Conservation (phyloP, 225 moss, liverwort and hornwort genomes). For the Lunularia cruciata region DNA sequence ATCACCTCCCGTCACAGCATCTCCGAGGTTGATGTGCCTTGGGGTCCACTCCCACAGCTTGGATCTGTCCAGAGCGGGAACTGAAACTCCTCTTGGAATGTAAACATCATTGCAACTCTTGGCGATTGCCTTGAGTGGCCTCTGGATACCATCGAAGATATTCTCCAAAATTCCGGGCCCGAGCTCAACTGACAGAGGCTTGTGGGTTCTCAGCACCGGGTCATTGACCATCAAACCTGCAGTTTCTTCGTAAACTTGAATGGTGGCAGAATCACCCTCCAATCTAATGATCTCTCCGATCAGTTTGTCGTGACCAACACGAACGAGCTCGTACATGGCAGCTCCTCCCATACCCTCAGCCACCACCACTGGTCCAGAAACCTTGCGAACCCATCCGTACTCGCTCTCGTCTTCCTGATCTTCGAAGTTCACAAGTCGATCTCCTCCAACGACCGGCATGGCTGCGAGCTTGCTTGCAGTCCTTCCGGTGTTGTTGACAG, state of each 20-base stretch:
- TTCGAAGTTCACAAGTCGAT: conserved; percentile 78
- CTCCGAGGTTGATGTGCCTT: conserved; percentile 64
- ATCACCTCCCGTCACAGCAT: conserved; percentile 85
- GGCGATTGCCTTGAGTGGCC: conserved; percentile 91
- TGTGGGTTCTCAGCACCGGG: conserved; percentile 75
- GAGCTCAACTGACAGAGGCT: conserved; percentile 87
- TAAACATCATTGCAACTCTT: conserved; percentile 74
- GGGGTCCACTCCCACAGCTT: conserved; percentile 78
- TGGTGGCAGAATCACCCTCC: conserved; percentile 92
- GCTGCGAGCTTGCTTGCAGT: too few species aligned
- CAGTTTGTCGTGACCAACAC: conserved; percentile 79
- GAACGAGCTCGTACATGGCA: conserved; percentile 96
- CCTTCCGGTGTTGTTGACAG: too few species aligned
- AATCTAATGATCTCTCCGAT: conserved; percentile 95
- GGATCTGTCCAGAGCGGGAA: conserved; percentile 73
- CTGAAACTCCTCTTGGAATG: conserved; percentile 83
- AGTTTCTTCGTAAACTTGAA: conserved; percentile 95
- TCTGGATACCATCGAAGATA: conserved; percentile 96
- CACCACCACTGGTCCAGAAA: conserved; percentile 89
- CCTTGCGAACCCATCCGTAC: conserved; percentile 72
- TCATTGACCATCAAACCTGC: conserved; percentile 91
- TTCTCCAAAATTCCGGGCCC: conserved; percentile 94
- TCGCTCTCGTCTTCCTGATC: conserved; percentile 84
- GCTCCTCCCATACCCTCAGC: conserved; percentile 92
- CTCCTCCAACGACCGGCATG: conserved; percentile 42